Evolutionary conservation across 2,329 filamentous ascomycete species (phyloP), one percentile per base, ranked within the genome.

Genomic region (Pyricularia sp.): DNA sequence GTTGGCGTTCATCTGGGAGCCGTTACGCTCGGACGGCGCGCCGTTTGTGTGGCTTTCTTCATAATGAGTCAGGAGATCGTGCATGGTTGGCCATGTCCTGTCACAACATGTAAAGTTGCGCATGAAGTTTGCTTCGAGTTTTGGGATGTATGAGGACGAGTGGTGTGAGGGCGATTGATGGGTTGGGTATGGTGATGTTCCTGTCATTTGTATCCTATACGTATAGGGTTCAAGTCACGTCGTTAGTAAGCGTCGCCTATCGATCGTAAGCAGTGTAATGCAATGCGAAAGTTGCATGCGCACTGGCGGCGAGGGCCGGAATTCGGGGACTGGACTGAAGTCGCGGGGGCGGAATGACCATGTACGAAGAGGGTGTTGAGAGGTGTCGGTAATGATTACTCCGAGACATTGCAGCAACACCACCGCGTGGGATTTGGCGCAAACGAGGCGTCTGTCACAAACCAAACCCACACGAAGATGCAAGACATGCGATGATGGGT

Each of bases 81-180:
- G 95, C 73, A 99, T 86, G 67, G 94, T 96, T 28, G 94, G 91
- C 73, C 97, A 86, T 36, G 90, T 94, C 75, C 92, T 87, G 75
- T 93, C 93, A 80, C 95, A 99, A 82, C 95, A 99, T 68, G 91
- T 91, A 80, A 98, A 98, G 81, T 98, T 94, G 79, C 91, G 91
- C 92, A 98, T 96, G 79, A 97, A 99, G 76, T 94, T 95, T 71
- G 94, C 94, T 80, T 99, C 95, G 76, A 97, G 88, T 79, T 97
- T 97, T 11, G 94, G 94, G 1, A 97, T 86, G 77, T 98, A 98
- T 30, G 95, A 98, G 7, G 94, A 97, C 0, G 94, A 98, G 79
- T 98, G 94, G 75, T 93, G 96, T 0, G 94, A 97, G 0, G 95
- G 93, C n/a, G 94, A 97, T 78, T 94, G 91, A 74, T 94, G 87